Evolutionary conservation across 2,329 filamentous ascomycete species (phyloP).

Genomic region (Colletotrichum endophyticum): DNA sequence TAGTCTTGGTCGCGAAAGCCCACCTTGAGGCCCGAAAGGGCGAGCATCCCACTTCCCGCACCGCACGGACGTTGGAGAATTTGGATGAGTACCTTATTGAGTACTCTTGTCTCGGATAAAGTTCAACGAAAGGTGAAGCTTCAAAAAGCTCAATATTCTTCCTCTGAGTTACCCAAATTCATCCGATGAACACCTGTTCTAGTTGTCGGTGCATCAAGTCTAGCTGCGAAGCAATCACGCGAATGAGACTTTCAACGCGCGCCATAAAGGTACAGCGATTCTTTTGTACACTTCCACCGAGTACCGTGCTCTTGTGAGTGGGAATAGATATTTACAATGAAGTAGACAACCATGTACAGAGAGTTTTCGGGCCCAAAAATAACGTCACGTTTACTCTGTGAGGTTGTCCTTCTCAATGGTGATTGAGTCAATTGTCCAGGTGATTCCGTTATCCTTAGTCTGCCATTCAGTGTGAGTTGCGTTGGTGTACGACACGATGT

Average conservation of each 20-base stretch:
- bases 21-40: neutral
- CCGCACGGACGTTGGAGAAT: neutral
- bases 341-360: neutral
- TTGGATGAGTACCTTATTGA: neutral
- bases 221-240: neutral
- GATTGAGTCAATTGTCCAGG: neutral
- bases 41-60: neutral
- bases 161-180: neutral
- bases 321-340: neutral
- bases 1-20: neutral
- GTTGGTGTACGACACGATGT: constrained; percentile 4
- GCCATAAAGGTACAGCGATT: neutral
- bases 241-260: neutral
- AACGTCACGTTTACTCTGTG: neutral
- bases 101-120: neutral
- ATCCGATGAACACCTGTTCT: neutral
- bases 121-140: neutral
- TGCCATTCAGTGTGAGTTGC: constrained; percentile 3
- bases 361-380: neutral
- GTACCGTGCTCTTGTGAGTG: neutral
- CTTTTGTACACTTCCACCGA: neutral
- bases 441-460: constrained; percentile 4
- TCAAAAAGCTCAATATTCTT: neutral
- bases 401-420: constrained; percentile 5
- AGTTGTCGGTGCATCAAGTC: neutral